Conservation (phyloP, 371 early-diverging fungal species). For the Mortierella sp. region DNA sequence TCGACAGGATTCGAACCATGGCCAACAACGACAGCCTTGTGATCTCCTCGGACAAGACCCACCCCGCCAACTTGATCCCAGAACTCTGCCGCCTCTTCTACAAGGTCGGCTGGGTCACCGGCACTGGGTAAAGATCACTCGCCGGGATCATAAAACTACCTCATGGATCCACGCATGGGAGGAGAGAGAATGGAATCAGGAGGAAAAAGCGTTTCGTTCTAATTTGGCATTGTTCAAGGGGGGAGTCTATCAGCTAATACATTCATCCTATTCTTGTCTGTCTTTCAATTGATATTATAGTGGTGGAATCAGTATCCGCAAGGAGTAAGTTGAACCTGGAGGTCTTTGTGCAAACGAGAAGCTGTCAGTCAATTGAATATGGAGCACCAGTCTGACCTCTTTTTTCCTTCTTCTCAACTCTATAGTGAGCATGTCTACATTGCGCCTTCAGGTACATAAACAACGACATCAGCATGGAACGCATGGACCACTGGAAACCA, state of each 20-base stretch:
- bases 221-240: background rate
- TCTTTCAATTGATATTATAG: slow-evolving; percentile 35
- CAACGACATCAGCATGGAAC: background rate
- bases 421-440: slow-evolving; percentile 84
- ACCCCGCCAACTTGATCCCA: slow-evolving; percentile 93
- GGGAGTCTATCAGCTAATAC: background rate
- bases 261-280: slow-evolving; percentile 12
- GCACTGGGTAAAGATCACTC: slow-evolving; percentile 90
- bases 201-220: no score
- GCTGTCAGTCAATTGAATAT: background rate
- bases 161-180: no score
- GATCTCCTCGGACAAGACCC: slow-evolving; percentile 73
- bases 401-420: slow-evolving; percentile 2
- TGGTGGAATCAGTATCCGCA: slow-evolving; percentile 93
- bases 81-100: slow-evolving; percentile 94
- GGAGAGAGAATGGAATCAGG: no score
- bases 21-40: slow-evolving; percentile 62
- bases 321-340: slow-evolving; percentile 63
- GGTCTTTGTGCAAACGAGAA: background rate
- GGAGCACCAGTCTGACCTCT: background rate
- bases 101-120: slow-evolving; percentile 94
- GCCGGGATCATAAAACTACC: background rate
- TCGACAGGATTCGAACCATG: no score
- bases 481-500: background rate
- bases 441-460: slow-evolving; percentile 81